phyloP scores from a whole-genome alignment of 495 filamentous ascomycete genomes.

The Talaromyces nanjingensis region DNA sequence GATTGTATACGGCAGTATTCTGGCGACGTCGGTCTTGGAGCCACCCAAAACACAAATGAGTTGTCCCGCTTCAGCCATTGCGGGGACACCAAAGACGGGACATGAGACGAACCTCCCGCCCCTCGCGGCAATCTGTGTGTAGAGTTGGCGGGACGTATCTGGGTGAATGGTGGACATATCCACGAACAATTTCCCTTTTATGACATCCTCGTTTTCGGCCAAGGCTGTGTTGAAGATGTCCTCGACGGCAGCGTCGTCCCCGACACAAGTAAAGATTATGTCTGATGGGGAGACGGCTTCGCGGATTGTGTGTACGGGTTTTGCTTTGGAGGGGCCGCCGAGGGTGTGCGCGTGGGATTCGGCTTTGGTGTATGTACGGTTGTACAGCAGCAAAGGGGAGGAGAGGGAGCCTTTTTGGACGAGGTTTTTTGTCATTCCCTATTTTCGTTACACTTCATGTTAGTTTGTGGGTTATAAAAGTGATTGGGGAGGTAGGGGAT shows the following conservation, averaged over 20 bases:
- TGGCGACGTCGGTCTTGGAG: constrained; percentile 48
- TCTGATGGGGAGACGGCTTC: constrained; percentile 62
- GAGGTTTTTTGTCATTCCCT: constrained; percentile 86
- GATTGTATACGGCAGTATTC: constrained; percentile 64
- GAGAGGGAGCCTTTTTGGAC: constrained; percentile 66
- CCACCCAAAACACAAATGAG: constrained; percentile 76
- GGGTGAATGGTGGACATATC: constrained; percentile 89
- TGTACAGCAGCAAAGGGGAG: constrained; percentile 67
- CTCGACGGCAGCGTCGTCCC: constrained; percentile 67
- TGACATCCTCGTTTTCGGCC: constrained; percentile 41
- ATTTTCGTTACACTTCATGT: not conserved
- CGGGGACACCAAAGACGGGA: constrained; percentile 77
- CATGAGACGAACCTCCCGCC: constrained; percentile 72
- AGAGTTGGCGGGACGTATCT: constrained; percentile 62
- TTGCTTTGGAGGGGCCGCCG: constrained; percentile 44
- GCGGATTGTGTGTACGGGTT: constrained; percentile 52
- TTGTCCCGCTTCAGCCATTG: constrained; percentile 67
- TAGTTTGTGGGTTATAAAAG: not conserved
- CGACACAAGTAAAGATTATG: constrained; percentile 78
- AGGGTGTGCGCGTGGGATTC: constrained; percentile 48
- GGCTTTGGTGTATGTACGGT: constrained; percentile 61
- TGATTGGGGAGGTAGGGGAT: constrained; percentile 17
- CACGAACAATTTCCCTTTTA: constrained; percentile 65
- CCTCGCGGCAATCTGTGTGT: constrained; percentile 43
- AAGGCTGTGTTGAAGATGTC: constrained; percentile 44